A percentile compares a stretch with the other conserved stretches of the same genome.
Evolutionary conservation across 176 grass and related monocot species (phyloP).

Genomic region (Ampelocalamus luodianensis): DNA sequence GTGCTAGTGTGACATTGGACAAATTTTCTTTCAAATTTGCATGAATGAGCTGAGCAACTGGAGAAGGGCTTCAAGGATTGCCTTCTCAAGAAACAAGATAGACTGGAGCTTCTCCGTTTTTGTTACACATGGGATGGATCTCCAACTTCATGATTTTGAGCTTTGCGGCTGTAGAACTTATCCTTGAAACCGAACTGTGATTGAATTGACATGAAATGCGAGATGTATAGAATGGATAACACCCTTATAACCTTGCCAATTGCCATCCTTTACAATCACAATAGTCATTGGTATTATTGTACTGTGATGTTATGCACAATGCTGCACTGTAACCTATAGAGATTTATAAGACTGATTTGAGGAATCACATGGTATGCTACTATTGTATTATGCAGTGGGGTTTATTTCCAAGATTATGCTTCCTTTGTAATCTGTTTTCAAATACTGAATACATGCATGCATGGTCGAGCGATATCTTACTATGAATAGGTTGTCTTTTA

Average conservation of each 20-base stretch:
- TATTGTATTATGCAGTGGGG: not conserved
- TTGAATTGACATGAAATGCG: not conserved
- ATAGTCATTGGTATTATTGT: not conserved
- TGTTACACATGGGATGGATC: conserved; percentile 15
- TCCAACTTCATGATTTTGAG: conserved; percentile 69
- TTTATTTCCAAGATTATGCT: too few species aligned
- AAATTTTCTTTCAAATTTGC: too few species aligned
- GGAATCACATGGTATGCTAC: not conserved
- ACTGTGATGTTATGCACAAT: not conserved
- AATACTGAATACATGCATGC: too few species aligned
- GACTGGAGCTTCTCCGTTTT: not conserved
- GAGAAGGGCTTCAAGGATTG: too few species aligned
- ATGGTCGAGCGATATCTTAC: too few species aligned
- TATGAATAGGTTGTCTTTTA: too few species aligned
- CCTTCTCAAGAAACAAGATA: too few species aligned
- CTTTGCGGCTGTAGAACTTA: conserved; percentile 54
- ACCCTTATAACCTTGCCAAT: not conserved
- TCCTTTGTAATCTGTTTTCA: too few species aligned
- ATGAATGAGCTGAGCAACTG: too few species aligned
- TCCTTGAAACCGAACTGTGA: conserved; percentile 15
- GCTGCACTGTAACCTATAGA: not conserved
- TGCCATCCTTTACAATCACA: not conserved
- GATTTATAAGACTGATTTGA: not conserved
- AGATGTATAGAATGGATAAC: not conserved
- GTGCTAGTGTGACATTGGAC: too few species aligned